Evolutionary conservation across 2,329 filamentous ascomycete genomes (phyloP).

Genomic region (Xylariaceae sp.): DNA sequence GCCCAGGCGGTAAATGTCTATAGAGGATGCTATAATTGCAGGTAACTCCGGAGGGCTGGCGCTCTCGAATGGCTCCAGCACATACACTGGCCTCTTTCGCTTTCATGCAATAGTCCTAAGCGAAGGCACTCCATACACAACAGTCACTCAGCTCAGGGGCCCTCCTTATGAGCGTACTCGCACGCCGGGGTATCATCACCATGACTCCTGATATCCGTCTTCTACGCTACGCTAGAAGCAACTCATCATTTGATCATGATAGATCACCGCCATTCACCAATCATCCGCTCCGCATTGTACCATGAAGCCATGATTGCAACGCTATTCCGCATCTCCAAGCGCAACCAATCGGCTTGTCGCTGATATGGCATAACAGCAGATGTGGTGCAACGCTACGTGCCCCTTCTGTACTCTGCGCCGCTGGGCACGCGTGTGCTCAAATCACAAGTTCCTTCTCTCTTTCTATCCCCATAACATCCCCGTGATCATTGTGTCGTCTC

Average conservation of each 20-base stretch:
- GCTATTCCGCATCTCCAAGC: slow-evolving; percentile 11
- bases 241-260: slow-evolving; percentile 19
- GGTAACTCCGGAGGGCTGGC: background rate
- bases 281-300: slow-evolving; percentile 5
- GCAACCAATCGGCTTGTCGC: slow-evolving; percentile 19
- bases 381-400: slow-evolving; percentile 19
- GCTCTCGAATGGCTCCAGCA: background rate
- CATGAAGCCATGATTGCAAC: slow-evolving; percentile 22
- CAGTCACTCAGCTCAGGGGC: slow-evolving; percentile 5
- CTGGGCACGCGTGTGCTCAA: slow-evolving; percentile 7
- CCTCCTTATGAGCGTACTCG: background rate
- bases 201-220: background rate
- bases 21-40: background rate
- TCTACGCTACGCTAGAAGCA: slow-evolving; percentile 7
- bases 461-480: slow-evolving; percentile 27
- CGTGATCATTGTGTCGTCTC: slow-evolving; percentile 20
- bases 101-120: slow-evolving; percentile 9
- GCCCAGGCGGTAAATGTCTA: background rate
- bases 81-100: background rate
- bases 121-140: background rate
- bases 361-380: slow-evolving; percentile 17
- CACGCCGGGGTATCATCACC: slow-evolving; percentile 1
- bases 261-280: slow-evolving; percentile 7
- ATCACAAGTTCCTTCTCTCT: slow-evolving; percentile 19
- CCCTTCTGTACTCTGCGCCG: slow-evolving; percentile 10